phyloP scores from a whole-genome alignment of 2,329 filamentous ascomycete genomes.

The Tolypocladium endophyticum region DNA sequence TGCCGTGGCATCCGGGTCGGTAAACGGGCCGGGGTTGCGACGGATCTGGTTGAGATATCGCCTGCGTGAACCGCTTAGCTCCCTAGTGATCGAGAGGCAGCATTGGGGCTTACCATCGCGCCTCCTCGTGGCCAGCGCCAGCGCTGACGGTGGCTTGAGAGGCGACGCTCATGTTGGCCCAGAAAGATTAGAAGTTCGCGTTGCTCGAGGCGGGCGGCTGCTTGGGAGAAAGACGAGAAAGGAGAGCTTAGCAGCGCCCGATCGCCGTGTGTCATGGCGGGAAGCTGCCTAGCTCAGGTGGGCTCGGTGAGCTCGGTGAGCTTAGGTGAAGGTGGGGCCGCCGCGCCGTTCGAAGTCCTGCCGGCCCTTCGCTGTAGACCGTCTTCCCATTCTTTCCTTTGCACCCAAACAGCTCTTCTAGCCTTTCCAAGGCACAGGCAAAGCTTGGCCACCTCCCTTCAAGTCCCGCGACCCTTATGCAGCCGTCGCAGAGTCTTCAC shows the following conservation, averaged over 20 bases:
- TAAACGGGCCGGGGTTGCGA: constrained; percentile 68
- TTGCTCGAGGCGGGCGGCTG: not conserved
- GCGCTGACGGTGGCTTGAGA: constrained; percentile 5
- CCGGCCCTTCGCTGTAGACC: not conserved
- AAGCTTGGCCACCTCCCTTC: not conserved
- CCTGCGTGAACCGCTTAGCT: constrained; percentile 36
- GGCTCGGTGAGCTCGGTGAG: constrained; percentile 20
- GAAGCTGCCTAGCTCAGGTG: constrained; percentile 1
- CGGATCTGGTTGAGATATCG: constrained; percentile 76
- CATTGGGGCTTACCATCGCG: constrained; percentile 21
- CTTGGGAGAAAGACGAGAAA: not conserved
- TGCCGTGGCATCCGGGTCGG: constrained; percentile 48
- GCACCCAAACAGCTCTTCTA: not conserved
- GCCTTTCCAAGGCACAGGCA: not conserved
- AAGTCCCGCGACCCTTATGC: not conserved
- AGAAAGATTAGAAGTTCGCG: not conserved
- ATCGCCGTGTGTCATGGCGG: not conserved
- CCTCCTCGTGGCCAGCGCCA: constrained; percentile 12
- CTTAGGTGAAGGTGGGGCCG: constrained; percentile 22
- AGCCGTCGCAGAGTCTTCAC: not conserved
- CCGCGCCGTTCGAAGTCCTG: not conserved
- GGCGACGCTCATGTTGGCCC: constrained; percentile 13
- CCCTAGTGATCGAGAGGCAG: not conserved
- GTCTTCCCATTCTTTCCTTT: no score
- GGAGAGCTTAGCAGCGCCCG: not conserved